Conservation (phyloP, 192 early-diverging fungal genomes). For the Gamsiella multidivaricata region DNA sequence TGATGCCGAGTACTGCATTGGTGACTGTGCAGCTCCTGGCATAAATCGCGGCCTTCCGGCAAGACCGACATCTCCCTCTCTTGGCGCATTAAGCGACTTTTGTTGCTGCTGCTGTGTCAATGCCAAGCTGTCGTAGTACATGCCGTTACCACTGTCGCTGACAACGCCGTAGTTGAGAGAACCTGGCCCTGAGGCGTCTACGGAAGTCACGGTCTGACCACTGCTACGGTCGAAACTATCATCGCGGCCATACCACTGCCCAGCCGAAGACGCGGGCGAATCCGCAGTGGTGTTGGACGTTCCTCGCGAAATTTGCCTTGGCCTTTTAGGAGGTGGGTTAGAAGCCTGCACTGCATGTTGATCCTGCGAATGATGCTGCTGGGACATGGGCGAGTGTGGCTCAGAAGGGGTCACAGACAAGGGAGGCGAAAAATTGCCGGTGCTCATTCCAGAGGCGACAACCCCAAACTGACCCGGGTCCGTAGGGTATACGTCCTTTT, state of each 20-base stretch:
- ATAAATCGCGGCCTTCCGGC: conserved; percentile 22
- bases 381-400: conserved; percentile 35
- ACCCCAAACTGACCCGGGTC: conserved; percentile 19
- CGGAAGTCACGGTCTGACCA: conserved; percentile 1
- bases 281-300: conserved; percentile 12
- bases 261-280: conserved; percentile 2
- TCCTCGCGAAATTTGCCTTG: conserved; percentile 23
- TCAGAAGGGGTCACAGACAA: conserved; percentile 38
- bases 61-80: conserved; percentile 20
- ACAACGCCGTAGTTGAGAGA: conserved; percentile 12
- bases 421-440: conserved; percentile 39
- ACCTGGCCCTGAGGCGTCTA: conserved; percentile 6
- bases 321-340: conserved; percentile 39
- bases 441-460: conserved; percentile 13
- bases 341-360: conserved; percentile 21
- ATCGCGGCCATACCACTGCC: conserved; percentile 25
- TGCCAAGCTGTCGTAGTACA: conserved; percentile 24
- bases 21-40: conserved; percentile 20
- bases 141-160: conserved; percentile 10
- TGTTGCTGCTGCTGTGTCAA: conserved; percentile 30
- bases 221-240: conserved; percentile 9
- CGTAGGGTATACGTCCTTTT: conserved; percentile 21
- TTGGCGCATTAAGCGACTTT: conserved; percentile 8
- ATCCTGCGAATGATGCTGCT: conserved; percentile 35
- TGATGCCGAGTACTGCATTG: conserved; percentile 12